Evolutionary conservation across 768 basidiomycete genomes (phyloP).

Genomic region (Crucibulum laeve): DNA sequence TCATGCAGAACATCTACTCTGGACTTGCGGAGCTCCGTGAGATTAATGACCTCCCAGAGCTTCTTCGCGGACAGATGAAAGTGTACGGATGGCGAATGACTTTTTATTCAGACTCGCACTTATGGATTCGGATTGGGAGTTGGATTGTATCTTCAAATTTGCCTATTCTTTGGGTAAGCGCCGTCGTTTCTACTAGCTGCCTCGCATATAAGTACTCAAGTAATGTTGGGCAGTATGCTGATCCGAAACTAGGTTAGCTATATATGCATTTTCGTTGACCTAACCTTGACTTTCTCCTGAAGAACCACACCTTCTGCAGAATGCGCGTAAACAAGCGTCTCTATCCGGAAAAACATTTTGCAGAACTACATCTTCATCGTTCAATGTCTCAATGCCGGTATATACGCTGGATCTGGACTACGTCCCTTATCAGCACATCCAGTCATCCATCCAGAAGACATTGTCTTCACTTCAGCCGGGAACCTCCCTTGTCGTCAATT

Average conservation of each 20-base stretch:
- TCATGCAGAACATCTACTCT: constrained; percentile 29
- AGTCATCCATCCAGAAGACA: constrained; percentile 15
- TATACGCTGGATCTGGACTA: constrained; percentile 10
- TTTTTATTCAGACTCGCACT: constrained; percentile 24
- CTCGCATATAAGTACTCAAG: too few relatives aligned
- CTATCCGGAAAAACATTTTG: background rate
- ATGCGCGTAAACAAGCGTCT: too few relatives aligned
- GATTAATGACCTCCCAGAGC: constrained; percentile 28
- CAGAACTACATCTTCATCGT: background rate
- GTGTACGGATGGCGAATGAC: constrained; percentile 34
- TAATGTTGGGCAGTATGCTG: too few relatives aligned
- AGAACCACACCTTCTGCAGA: too few relatives aligned
- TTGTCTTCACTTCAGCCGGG: constrained; percentile 13
- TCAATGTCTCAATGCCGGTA: background rate
- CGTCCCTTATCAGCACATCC: constrained; percentile 17
- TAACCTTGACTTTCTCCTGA: too few relatives aligned
- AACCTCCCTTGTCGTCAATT: constrained; percentile 18
- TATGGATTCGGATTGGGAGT: constrained; percentile 7
- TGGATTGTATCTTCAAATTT: background rate
- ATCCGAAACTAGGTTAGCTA: too few relatives aligned
- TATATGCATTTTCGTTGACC: too few relatives aligned
- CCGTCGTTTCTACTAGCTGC: background rate
- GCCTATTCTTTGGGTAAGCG: background rate
- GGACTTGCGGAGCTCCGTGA: constrained; percentile 44
- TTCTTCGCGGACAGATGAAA: constrained; percentile 26